Base-by-base conservation (phyloP, 495 filamentous ascomycete genomes). In the Cairneyella variabilis region DNA sequence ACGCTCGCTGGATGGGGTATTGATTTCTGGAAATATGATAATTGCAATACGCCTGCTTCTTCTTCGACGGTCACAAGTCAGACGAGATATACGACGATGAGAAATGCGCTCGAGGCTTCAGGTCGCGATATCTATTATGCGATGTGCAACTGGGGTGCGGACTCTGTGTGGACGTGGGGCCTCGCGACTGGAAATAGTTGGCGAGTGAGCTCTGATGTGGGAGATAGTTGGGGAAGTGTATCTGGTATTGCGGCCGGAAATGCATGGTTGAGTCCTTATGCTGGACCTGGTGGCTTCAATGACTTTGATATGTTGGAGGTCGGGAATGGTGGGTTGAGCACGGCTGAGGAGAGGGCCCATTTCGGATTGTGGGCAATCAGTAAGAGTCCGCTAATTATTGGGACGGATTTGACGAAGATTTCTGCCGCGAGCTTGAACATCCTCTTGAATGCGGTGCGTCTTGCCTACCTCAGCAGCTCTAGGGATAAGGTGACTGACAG, bases 281-380 rank as follows among this genome's bases (percentile, higher is more conserved):
- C 46, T 34, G 46, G 30, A 1, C 48, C 40, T 26, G 34, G 45
- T 18, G 55, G 55, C 16, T 58, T 50, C 12, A 50, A 58, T 11
- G 55, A 58, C 22, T 48, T 58, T 3, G 49, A 53, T 51, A 51
- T 51, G 46, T 14, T 58, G 41, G 84, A 88, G 56, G 69, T 87
- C 34, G 82, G 83, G 9, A 84, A 84, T 53, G 78, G 75, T 3
- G 66, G 70, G 3, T 64, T 87, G 25, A 83, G 71, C 2, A 37
- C 67, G 0, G 70, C 61, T 5, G 67, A 76, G 58, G 43, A 56
- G 12, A 58, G 65, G 27, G 57, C 66, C 8, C 72, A 77, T 61
- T 71, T 75, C 43, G 66, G 65, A 7, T 51, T 64, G 20, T 68
- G 60, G 70, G 66, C 53, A 11, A 34, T 42, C 9, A 32, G 49